phyloP scores from a whole-genome alignment of 2,329 filamentous ascomycete species.

The Hypoxylon sp. region DNA sequence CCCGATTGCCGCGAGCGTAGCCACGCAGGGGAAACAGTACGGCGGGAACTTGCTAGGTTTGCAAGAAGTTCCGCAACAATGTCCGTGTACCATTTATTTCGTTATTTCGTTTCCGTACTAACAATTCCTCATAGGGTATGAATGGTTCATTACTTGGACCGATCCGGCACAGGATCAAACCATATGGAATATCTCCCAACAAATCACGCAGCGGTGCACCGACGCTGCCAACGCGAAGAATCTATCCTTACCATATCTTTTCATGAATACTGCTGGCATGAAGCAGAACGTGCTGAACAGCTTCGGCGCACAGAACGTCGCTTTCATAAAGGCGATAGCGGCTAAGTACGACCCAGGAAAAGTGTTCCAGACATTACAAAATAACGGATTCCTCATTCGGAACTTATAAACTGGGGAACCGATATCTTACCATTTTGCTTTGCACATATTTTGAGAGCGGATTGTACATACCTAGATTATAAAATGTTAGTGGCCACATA shows the following conservation, averaged over 20 bases:
- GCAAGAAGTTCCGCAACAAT: conserved; percentile 42
- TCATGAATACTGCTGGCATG: conserved; percentile 42
- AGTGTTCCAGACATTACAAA: conserved; percentile 44
- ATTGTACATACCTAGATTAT: conserved; percentile 24
- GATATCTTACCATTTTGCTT: background rate
- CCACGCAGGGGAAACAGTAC: conserved; percentile 38
- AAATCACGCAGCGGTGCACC: conserved; percentile 40
- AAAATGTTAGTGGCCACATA: conserved; percentile 4
- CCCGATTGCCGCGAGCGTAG: conserved; percentile 41
- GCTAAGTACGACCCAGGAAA: conserved; percentile 44
- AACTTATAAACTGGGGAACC: conserved; percentile 25
- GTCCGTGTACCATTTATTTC: conserved; percentile 24
- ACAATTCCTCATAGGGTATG: conserved; percentile 39
- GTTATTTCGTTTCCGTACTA: background rate
- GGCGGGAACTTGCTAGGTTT: conserved; percentile 44
- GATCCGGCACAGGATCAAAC: conserved; percentile 38
- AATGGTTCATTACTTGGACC: conserved; percentile 44
- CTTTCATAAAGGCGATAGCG: conserved; percentile 38
- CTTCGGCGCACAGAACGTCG: conserved; percentile 40
- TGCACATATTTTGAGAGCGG: conserved; percentile 9
- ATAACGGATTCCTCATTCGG: conserved; percentile 44
- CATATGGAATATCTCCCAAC: conserved; percentile 34
- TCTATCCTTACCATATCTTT: conserved; percentile 41
- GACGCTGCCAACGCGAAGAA: conserved; percentile 28
- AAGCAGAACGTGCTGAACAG: conserved; percentile 39